Base-by-base conservation (phyloP, 176 grass and related monocot genomes). In the Paspalum vaginatum region DNA sequence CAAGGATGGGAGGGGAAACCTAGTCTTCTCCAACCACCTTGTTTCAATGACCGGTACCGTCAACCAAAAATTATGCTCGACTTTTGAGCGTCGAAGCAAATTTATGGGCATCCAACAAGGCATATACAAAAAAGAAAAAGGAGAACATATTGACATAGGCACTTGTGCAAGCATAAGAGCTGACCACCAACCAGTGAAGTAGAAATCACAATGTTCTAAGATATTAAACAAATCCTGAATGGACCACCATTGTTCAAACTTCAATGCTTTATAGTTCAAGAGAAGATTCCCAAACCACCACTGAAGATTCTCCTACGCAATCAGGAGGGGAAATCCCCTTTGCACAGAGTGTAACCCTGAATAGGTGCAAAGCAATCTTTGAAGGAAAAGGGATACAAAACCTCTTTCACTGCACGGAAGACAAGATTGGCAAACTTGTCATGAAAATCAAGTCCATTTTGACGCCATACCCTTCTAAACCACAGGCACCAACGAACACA, bases 1-100 rank as follows among this genome's bases (percentile, higher is more conserved):
- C 59, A 89, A 75, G 63, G 59, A 82, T 56, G 73, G 78, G 68
- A 79, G 83, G 59, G 74, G 16, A 61, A 82, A 78, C 72, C 88
- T 73, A 82, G 79, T 73, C 43, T 86, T 82, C 62, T 78, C 83
- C 79, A 78, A 68, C 58, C 5, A 89, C 50, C 66, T 82, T 75
- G 83, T 68, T 82, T 72, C 60, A 17, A 2, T 53, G 26, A 37
- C 41, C 27, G 16, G n/a, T n/a, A n/a, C n/a, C n/a, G n/a, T n/a
- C 58, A 80, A 67, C 45, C 15, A 75, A 50, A 75, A 65, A 14
- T 18, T 43, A 70, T 68, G 47, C 25, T 16, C 49, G 51, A 57
- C 74, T 56, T 12, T 40, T 70, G 25, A 76, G 43, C 64, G 0
- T 14, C 56, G 17, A 49, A 72, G 40, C 55, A 61, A 77, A 68